phyloP scores from a whole-genome alignment of 306 rosid species.

The Sindora glabra region DNA sequence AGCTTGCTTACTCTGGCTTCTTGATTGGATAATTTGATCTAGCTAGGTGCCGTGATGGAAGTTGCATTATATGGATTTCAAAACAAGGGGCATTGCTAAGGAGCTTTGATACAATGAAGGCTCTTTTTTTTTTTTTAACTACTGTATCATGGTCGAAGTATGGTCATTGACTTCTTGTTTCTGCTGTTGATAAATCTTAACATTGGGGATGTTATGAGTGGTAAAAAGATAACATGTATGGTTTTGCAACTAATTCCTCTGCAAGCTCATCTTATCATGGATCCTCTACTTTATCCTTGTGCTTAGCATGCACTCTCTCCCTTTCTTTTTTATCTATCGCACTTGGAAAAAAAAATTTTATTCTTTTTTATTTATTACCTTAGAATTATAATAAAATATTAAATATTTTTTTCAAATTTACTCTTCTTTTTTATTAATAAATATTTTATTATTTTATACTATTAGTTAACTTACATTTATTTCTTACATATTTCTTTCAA shows the following conservation, averaged over 20 bases:
- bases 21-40: constrained; percentile 25
- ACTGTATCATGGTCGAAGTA: constrained; percentile 70
- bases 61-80: constrained; percentile 87
- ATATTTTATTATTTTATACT: too few species aligned
- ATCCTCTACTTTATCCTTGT: constrained; percentile 66
- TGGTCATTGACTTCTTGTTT: constrained; percentile 66
- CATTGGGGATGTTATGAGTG: constrained; percentile 73
- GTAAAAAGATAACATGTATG: constrained; percentile 54
- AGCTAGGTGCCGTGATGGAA: constrained; percentile 98
- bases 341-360: too few species aligned
- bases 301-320: constrained; percentile 96
- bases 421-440: too few species aligned
- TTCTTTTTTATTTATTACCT: too few species aligned
- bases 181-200: constrained; percentile 90
- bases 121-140: constrained; percentile 51
- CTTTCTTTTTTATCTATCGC: too few species aligned
- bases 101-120: constrained; percentile 73
- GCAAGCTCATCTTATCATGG: constrained; percentile 91
- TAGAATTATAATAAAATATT: too few species aligned
- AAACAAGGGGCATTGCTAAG: constrained; percentile 89
- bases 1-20: constrained; percentile 6
- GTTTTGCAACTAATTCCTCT: constrained; percentile 72
- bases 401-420: too few species aligned
- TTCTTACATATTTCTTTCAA: too few species aligned
- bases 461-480: too few species aligned